Base-by-base conservation (phyloP, 2,329 filamentous ascomycete species). In the Xylariaceae sp. region DNA sequence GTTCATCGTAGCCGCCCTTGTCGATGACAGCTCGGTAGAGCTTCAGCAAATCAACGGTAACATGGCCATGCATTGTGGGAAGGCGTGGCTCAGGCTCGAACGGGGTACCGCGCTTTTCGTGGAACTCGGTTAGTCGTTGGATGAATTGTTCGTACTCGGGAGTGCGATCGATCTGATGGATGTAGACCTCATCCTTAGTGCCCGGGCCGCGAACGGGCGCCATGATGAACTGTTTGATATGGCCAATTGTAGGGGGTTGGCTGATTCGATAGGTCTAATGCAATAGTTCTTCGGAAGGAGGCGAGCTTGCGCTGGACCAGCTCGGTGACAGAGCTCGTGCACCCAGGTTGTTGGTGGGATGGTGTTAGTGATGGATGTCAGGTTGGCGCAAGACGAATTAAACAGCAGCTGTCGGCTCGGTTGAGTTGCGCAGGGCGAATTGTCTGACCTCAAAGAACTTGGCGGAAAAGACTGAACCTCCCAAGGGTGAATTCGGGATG, bases 1-100 rank as follows among this genome's bases (percentile, higher is more conserved):
- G 79, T 60, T 84, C 83, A 65, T 95, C 89, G 62, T 95, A 95
- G 44, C 89, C 89, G 39, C 89, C 89, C 54, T 83, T 81, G 17
- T 78, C 77, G 40, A 86, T 76, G 15, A 95, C 85, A 52, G 82
- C 76, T 48, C 85, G 84, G 72, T 88, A 95, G 22, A 94, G 76
- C 56, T 85, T 84, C 59, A 83, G 71, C 19, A 95, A 73, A 57
- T 95, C 86, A 47, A 95, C 76, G 50, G 85, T 81, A 45, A 82
- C 82, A 52, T 78, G 76, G 46, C 87, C 88, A 54, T 94, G 81
- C 66, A 87, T 89, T 38, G 89, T 61, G 41, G 54, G 57, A 8
- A 63, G 54, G 32, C 57, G 49, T 72, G 82, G 89, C 61, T 90
- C 85, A 22, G 83, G 74, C 47, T 94, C 89, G 52, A 95, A 81